Percentiles rank a stretch among this genome's conserved stretches.
Conservation (phyloP, 2,329 filamentous ascomycete genomes). For the Aureobasidium sp. region DNA sequence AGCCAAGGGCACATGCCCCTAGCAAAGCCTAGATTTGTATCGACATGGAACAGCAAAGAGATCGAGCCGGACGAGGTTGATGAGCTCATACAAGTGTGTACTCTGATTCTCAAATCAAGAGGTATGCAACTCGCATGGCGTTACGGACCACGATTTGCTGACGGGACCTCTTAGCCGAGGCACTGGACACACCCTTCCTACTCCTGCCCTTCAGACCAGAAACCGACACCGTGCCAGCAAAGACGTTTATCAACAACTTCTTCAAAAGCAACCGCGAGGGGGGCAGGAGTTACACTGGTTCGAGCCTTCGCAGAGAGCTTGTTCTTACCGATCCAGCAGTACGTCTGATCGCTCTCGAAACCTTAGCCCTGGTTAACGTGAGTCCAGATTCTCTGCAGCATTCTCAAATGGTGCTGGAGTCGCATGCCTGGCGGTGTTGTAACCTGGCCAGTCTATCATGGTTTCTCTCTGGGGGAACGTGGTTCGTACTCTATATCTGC, state of each 20-base stretch:
- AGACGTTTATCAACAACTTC: conserved; percentile 87
- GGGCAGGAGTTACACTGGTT: conserved; percentile 54
- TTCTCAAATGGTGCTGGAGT: conserved; percentile 98
- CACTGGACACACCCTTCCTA: conserved; percentile 83
- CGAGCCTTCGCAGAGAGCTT: conserved; percentile 72
- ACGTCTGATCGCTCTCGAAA: conserved; percentile 20
- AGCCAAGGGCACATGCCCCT: conserved; percentile 47
- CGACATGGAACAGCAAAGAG: conserved; percentile 75
- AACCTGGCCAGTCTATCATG: conserved; percentile 93
- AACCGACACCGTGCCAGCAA: conserved; percentile 83
- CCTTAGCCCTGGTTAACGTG: conserved; percentile 19
- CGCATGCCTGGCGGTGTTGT: conserved; percentile 85
- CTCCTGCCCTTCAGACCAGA: conserved; percentile 90
- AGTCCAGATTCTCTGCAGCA: conserved; percentile 75
- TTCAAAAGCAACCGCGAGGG: conserved; percentile 64
- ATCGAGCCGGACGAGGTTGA: conserved; percentile 87
- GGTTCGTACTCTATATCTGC: conserved; percentile 47
- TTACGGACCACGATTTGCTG: background rate
- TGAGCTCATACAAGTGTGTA: conserved; percentile 77
- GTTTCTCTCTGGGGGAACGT: conserved; percentile 90
- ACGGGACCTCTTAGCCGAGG: conserved; percentile 41
- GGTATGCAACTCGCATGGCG: conserved; percentile 51
- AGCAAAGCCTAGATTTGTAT: conserved; percentile 70
- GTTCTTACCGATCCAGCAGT: conserved; percentile 93
- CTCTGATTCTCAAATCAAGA: conserved; percentile 86